A percentile compares a stretch with the other conserved stretches of the same genome.
phyloP scores from a whole-genome alignment of 352 stramenopile genomes.

The Phytophthora idaei region DNA sequence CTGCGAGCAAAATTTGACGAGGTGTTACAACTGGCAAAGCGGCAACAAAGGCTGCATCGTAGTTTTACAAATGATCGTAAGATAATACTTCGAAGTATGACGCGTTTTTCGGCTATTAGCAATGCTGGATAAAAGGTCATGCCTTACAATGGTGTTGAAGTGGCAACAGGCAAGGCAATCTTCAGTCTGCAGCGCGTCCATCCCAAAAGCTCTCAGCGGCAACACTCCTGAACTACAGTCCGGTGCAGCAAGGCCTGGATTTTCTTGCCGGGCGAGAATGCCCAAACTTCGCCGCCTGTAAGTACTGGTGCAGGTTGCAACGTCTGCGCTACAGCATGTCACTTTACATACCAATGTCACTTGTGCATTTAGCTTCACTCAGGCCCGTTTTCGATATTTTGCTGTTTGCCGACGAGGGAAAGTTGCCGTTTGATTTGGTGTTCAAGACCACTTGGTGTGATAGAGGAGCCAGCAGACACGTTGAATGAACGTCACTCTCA shows the following conservation, averaged over 20 bases:
- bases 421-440: conserved; percentile 29
- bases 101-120: background rate
- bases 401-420: conserved; percentile 33
- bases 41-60: conserved; percentile 6
- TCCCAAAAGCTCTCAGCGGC: conserved; percentile 21
- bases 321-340: background rate
- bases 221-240: conserved; percentile 19
- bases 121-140: background rate
- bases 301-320: background rate
- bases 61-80: background rate
- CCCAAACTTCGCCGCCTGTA: conserved; percentile 22
- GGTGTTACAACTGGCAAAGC: conserved; percentile 11
- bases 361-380: background rate
- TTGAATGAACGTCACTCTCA: conserved; percentile 13
- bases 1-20: conserved; percentile 23
- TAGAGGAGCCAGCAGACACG: conserved; percentile 20
- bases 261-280: conserved; percentile 24
- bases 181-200: background rate
- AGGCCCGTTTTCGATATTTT: conserved; percentile 33
- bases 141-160: conserved; percentile 13
- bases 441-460: conserved; percentile 23
- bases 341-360: background rate
- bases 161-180: conserved; percentile 8
- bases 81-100: background rate
- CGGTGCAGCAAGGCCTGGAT: conserved; percentile 18